Evolutionary conservation across 176 grass and related monocot species (phyloP).

Genomic region (Aegilops tauschii): DNA sequence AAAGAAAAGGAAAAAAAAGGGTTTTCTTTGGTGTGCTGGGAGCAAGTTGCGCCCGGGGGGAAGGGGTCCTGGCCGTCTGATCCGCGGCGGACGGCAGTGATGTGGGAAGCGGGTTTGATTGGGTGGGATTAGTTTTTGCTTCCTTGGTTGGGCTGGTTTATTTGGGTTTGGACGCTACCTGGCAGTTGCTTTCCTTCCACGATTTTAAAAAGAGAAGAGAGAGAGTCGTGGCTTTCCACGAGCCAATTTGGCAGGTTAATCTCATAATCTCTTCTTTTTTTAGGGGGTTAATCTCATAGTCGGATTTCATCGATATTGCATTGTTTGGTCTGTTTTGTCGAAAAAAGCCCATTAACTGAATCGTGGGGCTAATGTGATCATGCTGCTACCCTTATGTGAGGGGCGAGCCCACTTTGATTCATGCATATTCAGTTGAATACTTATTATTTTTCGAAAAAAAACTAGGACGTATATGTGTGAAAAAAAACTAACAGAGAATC

Average conservation of each 20-base stretch:
- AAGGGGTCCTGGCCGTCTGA: background rate
- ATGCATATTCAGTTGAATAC: no score
- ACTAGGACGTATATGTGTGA: no score
- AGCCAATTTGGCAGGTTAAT: background rate
- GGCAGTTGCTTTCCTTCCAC: background rate
- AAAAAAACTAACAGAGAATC: no score
- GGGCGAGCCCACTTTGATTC: no score
- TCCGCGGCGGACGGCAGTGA: background rate
- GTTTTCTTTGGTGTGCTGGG: conserved; percentile 26
- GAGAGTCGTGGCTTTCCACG: background rate
- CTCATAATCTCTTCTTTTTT: background rate
- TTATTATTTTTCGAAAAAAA: no score
- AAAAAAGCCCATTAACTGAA: no score
- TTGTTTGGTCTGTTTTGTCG: background rate
- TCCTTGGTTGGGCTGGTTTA: background rate
- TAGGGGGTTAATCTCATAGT: no score
- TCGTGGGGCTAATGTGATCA: no score
- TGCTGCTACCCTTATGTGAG: no score
- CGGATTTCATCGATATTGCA: background rate
- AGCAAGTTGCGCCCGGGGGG: background rate
- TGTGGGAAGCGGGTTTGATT: background rate
- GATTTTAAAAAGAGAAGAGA: background rate
- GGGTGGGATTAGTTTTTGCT: background rate
- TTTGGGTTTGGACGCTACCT: conserved; percentile 21
- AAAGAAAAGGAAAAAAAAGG: conserved; percentile 19